A percentile compares a stretch with the other conserved stretches of the same genome.
These are phyloP conservation scores for Persicaria tinctoria DNA, from an alignment of 148 eudicot genomes.

Conservation along the genomic window DNA sequence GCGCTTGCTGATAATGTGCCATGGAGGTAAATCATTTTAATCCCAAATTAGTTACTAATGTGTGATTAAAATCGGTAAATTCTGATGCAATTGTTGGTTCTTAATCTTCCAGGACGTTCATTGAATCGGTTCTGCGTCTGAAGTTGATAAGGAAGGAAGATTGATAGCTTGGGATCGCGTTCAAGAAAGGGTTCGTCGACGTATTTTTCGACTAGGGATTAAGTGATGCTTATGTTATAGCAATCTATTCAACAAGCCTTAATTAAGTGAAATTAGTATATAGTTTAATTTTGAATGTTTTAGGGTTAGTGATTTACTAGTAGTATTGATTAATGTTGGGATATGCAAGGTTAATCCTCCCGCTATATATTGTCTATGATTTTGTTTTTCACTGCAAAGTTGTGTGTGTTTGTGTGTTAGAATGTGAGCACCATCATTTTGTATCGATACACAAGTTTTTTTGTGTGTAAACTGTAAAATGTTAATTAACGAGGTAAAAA, in stretches of 20 bases:
- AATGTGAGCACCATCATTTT: not conserved
- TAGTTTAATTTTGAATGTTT: not conserved
- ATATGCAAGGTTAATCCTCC: not conserved
- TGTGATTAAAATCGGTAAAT: not conserved
- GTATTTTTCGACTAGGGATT: not conserved
- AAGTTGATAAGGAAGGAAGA: slow-evolving; percentile 27
- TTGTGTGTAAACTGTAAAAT: not conserved
- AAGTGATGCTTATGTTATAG: not conserved
- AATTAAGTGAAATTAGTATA: not conserved
- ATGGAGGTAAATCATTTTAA: slow-evolving; percentile 46
- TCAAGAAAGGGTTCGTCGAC: not conserved
- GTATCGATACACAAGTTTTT: not conserved
- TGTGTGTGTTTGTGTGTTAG: not conserved
- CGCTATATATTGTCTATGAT: not conserved
- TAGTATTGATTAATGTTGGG: not conserved
- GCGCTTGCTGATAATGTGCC: slow-evolving; percentile 73
- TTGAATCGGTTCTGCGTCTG: slow-evolving; percentile 39
- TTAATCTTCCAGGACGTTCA: slow-evolving; percentile 37
- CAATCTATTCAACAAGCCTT: not conserved
- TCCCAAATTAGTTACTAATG: not conserved
- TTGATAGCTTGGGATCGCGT: not conserved
- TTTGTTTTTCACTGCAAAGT: not conserved
- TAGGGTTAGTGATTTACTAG: not conserved
- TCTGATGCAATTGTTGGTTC: not conserved
- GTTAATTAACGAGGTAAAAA: not conserved